phyloP scores from a whole-genome alignment of 1,284 basidiomycete genomes.

The Bondarzewia mesenterica region DNA sequence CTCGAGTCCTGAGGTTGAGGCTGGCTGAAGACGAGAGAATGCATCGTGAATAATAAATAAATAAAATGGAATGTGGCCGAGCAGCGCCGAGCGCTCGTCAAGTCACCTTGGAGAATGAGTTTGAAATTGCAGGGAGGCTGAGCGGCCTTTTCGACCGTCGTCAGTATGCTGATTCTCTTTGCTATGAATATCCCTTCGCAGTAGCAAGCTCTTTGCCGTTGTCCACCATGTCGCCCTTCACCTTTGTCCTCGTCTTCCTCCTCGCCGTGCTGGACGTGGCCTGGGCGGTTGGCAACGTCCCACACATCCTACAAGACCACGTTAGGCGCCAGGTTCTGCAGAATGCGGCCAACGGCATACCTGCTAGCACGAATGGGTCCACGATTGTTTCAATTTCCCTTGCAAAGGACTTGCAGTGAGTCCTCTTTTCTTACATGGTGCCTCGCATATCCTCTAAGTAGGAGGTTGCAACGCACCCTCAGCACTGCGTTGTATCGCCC shows the following conservation, averaged over 20 bases:
- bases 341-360: conserved; percentile 11
- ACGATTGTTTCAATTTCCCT: conserved; percentile 20
- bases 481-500: neutral
- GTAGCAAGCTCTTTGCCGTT: neutral
- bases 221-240: conserved; percentile 14
- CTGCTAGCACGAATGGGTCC: conserved; percentile 14
- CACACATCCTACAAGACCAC: conserved; percentile 15
- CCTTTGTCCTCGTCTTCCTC: conserved; percentile 11
- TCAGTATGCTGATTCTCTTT: neutral
- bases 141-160: neutral
- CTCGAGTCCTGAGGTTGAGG: no score
- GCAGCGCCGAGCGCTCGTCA: no score
- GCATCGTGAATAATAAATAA: no score
- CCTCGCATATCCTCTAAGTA: no score
- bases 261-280: conserved; percentile 15
- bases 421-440: no score
- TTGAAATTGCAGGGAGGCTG: no score
- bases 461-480: no score
- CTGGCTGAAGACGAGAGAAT: no score
- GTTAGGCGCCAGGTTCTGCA: conserved; percentile 14
- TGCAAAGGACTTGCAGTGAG: conserved; percentile 25
- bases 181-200: no score
- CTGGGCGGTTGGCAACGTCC: conserved; percentile 7
- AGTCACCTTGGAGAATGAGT: no score
- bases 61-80: no score